Conservation (phyloP, 768 basidiomycete species). For the Pisolithus sp. region DNA sequence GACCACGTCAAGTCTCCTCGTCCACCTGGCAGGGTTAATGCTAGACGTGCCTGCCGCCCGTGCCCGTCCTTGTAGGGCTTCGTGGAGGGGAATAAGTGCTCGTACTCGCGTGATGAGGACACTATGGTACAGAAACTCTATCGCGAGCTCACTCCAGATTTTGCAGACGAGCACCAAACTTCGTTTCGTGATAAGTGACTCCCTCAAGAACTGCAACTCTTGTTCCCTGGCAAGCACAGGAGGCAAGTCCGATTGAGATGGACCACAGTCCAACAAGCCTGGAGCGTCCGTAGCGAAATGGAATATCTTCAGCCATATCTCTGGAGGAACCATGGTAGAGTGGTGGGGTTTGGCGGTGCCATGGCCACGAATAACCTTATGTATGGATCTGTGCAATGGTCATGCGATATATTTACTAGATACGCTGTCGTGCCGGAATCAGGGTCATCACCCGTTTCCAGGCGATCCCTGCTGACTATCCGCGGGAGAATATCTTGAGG, state of each 20-base stretch:
- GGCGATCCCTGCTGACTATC: no score
- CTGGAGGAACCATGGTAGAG: slow-evolving; percentile 16
- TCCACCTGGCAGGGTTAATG: slow-evolving; percentile 20
- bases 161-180: slow-evolving; percentile 19
- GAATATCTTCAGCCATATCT: slow-evolving; percentile 25
- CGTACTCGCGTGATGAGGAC: slow-evolving; percentile 17
- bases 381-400: no score
- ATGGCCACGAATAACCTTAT: no score
- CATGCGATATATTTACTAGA: no score
- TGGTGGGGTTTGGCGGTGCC: no score
- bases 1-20: slow-evolving; percentile 21
- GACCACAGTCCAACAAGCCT: slow-evolving; percentile 7
- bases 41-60: not conserved
- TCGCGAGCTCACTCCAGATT: slow-evolving; percentile 17
- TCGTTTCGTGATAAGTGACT: slow-evolving; percentile 18
- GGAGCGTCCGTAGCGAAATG: slow-evolving; percentile 11
- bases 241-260: slow-evolving; percentile 15
- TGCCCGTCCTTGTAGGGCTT: slow-evolving; percentile 8
- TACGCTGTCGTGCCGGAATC: no score
- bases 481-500: no score
- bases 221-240: slow-evolving; percentile 9
- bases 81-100: slow-evolving; percentile 10
- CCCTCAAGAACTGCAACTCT: slow-evolving; percentile 12
- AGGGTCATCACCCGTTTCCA: no score
- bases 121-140: slow-evolving; percentile 18